Evolutionary conservation across 163 green algal species (phyloP), one percentile per base, ranked within the genome.

Genomic region (Smithsoniella earleae): DNA sequence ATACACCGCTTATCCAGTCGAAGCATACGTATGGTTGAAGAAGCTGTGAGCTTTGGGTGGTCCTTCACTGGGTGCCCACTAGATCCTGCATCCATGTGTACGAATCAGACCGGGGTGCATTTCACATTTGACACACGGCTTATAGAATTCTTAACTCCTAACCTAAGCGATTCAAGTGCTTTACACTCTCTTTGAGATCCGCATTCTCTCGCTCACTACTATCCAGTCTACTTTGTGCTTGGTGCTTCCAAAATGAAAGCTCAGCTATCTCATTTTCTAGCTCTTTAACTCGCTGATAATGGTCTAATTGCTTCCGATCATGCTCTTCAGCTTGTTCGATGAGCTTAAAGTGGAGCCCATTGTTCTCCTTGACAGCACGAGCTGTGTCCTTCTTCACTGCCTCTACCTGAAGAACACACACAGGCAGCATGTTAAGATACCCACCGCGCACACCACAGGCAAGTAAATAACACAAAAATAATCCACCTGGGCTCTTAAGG

Each of bases 201-300:
- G 66, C 69, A 65, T 87, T 88, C 43, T 92, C 87, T 25, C 69
- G 73, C 66, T 94, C 87, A 18, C 85, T 36, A 1, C 43, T 66
- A 10, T 74, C 20, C 28, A 85, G 73, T 0, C 80, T 72, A 28
- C 84, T 78, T 10, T 77, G 3, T 0, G 83, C 83, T 43, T 80
- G 74, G 25, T 84, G 76, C 77, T 87, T 89, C 81, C 83, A 90
- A 74, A 85, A 88, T 3, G 77, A 74, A 18, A 90, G 78, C 74
- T 91, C 84, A 16, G 84, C 75, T 22, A 80, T 73, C 20, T 77
- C 76, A 8, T 84, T 79, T 72, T 92, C 81, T 5, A 86, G 76
- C 22, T 66, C 43, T 54, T 85, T 87, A 5, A 66, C 49, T 30
- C 65, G 55, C 69, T 85, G 79, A 75, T 86, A 82, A 13, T 78